Evolutionary conservation across 2,329 filamentous ascomycete species (phyloP), one percentile per base, ranked within the genome.

Genomic region (Lecanoromycetidae sp.): DNA sequence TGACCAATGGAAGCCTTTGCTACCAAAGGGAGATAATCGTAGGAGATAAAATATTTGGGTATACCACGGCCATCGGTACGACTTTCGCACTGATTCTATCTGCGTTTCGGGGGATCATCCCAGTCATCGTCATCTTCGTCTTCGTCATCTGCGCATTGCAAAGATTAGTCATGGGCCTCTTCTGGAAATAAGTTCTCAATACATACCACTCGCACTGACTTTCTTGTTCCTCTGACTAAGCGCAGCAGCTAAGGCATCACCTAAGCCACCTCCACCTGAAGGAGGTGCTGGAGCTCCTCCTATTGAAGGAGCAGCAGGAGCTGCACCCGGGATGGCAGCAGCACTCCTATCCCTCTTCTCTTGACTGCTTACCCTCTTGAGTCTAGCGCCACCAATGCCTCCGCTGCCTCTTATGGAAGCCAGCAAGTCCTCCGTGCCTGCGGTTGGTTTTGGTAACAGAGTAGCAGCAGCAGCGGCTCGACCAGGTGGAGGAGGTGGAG

Each of bases 171-270:
- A 13, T 15, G 3, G 27, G 36, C 2, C 13, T 2, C 8, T 22
- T 10, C 12, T 15, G 1, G 7, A n/a, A 23, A 35, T 8, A 22
- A 15, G 23, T 30, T 20, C 4, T 15, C 15, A 19, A 44, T 44
- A 82, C 85, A 79, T 78, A 95, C 90, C 90, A 72, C 86, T 94
- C 63, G 85, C 82, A 67, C 85, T 86, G 62, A 95, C 90, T 72
- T 94, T 94, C 65, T 87, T 79, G 71, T 95, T 95, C 64, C 90
- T 76, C 68, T 85, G 84, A 60, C 82, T 78, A 57, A 88, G 66
- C 48, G 82, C 84, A 51, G 79, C 82, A 50, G 85, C 85, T 57
- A 94, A 68, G 39, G 87, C 88, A 67, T 83, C 86, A 19, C 87
- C 86, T 74, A 95, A 77, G 29, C 78, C 80, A 47, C 79, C 67